Percentiles rank a stretch among this genome's conserved stretches.
phyloP scores from a whole-genome alignment of 2,329 filamentous ascomycete species.

The Colletotrichum brevisporum region DNA sequence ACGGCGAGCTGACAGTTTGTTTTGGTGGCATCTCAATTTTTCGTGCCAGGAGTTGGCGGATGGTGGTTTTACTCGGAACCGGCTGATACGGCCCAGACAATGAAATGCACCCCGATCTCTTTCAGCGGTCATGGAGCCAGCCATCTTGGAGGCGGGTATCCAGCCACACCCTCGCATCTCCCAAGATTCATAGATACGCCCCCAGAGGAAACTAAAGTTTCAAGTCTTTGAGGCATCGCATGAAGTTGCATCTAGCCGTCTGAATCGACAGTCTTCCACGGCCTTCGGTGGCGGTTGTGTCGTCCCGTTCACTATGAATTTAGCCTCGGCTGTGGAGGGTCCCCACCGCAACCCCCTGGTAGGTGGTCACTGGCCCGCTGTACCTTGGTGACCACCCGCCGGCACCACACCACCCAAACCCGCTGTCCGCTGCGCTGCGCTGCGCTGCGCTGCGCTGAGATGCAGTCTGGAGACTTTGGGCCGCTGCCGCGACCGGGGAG shows the following conservation, averaged over 20 bases:
- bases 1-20: not conserved
- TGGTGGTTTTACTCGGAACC: not conserved
- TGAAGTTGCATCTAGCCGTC: not conserved
- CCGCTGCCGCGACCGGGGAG: conserved; percentile 29
- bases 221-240: no score
- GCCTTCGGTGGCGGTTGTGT: conserved; percentile 13
- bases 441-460: not conserved
- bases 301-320: conserved; percentile 15
- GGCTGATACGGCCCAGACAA: not conserved
- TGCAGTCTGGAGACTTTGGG: conserved; percentile 19
- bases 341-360: conserved; percentile 22
- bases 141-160: no score
- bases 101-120: not conserved
- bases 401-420: not conserved
- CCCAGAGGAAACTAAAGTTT: not conserved
- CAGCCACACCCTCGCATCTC: no score
- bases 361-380: no score
- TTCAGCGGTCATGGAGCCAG: no score
- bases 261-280: conserved; percentile 23
- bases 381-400: not conserved
- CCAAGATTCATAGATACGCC: no score
- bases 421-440: conserved; percentile 8
- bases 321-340: conserved; percentile 40
- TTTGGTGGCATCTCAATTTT: not conserved
- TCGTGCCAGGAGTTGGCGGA: not conserved